Base-by-base conservation (phyloP, 352 stramenopile species). In the Lagenidium sp. region DNA sequence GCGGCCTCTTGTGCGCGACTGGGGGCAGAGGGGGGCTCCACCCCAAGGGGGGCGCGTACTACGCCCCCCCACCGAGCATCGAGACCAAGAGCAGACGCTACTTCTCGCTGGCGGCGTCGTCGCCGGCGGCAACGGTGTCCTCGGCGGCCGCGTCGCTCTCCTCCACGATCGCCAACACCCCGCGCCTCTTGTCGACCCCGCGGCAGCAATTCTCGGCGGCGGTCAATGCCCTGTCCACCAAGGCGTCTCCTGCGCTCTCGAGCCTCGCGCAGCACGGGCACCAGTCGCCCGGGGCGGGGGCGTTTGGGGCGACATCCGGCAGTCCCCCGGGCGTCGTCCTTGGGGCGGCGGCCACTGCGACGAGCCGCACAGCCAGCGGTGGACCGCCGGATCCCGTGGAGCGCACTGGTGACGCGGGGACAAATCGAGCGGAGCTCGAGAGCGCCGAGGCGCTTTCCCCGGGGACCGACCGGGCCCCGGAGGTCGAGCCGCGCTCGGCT, bases 181-280 rank as follows among this genome's bases (percentile, higher is more conserved):
- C 77, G 5, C 75, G 75, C 24, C 57, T 90, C 16, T 38, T 92
- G 19, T 50, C 76, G 4, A 84, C 76, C 10, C 81, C 78, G 19
- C 63, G 76, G 0, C 81, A 88, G 47, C 76, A 88, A 42, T 67
- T 89, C 31, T 85, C 78, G 0, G 78, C 81, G 3, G 80, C 79
- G 5, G 70, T 91, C 36, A 89, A 61, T 45, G 74, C 72, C 6
- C 80, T 87, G 13, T 88, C 76, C 15, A 84, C 75, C 0, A 90
- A 86, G 44, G 69, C 72, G n/a, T 85, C 86, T 47, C 60, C 59
- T 7, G 65, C 67, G 3, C 83, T 85, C 37, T 64, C 71, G 16
- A 55, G 75, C 45, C 40, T 25, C 30, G 57, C 23, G 63, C 65
- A 29, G 6, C 41, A 41, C 37, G 23, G 40, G 28, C 22, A 57